These are phyloP conservation scores for Coniferiporia weirii DNA, from an alignment of 1,284 basidiomycete genomes.

Conservation along the genomic window DNA sequence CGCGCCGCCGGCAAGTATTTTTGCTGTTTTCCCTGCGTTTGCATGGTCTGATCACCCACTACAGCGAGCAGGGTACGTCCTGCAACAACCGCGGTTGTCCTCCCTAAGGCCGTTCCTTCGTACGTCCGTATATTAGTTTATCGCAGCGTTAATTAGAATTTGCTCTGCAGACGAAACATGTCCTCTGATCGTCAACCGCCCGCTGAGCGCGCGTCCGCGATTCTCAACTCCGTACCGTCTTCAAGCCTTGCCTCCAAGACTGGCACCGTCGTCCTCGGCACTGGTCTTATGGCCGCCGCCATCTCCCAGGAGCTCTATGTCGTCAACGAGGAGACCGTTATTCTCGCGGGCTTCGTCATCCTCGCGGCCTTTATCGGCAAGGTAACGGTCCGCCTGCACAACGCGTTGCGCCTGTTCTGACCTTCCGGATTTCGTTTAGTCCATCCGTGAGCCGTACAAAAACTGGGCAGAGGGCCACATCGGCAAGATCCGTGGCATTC, in stretches of 20 bases:
- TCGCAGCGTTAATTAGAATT: constrained; percentile 2
- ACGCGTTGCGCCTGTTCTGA: neutral
- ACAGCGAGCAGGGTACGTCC: constrained; percentile 44
- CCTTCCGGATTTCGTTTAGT: constrained; percentile 29
- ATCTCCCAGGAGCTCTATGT: constrained; percentile 98
- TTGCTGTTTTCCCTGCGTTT: neutral
- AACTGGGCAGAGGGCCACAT: constrained; percentile 92
- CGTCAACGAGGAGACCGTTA: constrained; percentile 91
- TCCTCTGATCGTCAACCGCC: constrained; percentile 66
- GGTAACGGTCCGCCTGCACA: constrained; percentile 32
- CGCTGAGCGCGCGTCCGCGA: constrained; percentile 82
- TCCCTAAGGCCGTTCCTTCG: constrained; percentile 50
- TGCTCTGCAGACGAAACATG: constrained; percentile 54
- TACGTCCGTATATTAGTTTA: constrained; percentile 34
- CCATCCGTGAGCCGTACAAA: constrained; percentile 80
- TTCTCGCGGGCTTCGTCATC: constrained; percentile 80
- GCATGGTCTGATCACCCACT: neutral
- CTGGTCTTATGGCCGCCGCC: constrained; percentile 85
- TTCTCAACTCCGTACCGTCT: constrained; percentile 91
- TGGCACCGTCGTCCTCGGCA: constrained; percentile 86
- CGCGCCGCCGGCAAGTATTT: constrained; percentile 51
- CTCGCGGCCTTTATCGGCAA: constrained; percentile 85
- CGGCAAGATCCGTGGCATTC: constrained; percentile 75
- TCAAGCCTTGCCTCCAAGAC: constrained; percentile 91
- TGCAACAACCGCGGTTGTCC: constrained; percentile 43